Evolutionary conservation across 2,329 filamentous ascomycete species (phyloP), one percentile per base, ranked within the genome.

Genomic region (Fusarium phyllophilum): DNA sequence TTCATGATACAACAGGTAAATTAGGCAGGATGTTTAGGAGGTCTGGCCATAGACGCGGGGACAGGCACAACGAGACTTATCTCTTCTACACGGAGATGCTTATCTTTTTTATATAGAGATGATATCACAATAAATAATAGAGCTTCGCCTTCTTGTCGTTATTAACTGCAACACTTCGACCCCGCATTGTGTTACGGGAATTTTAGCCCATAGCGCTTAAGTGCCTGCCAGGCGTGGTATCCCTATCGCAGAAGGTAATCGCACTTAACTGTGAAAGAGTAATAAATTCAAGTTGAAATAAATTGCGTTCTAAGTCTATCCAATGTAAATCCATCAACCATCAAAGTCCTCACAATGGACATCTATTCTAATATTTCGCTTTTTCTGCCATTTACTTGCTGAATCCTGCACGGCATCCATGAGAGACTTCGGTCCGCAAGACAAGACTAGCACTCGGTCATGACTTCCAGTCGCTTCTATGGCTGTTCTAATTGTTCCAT

Each of bases 341-440:
- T 11, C 18, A 17, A 64, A 64, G 24, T 51, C 61, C 12, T 64
- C 54, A 12, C 12, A 44, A 7, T 64, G 44, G 9, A 64, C 15
- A 14, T 59, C 61, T 51, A 64, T 44, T 24, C 20, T 42, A 18
- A 41, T 11, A 4, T 39, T 33, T 29, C 6, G 2, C 1, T 33
- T 38, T 10, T 22, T 59, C 61, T 42, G 54, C 61, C 44, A 64
- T 12, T 29, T 51, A 24, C 13, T 20, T 36, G 14, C 54, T 6
- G 36, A 59, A 18, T 64, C 54, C 6, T 22, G 22, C 29, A 59
- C 61, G 3, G 36, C 36, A 44, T 59, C 44, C 54, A 64, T 59
- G 1, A 64, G 54, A 0, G 54, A 51, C 12, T 6, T 38, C 0
- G 61, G 61, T 0, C 61, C 61, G 20, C 61, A 64, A 11, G 54